Evolutionary conservation across 352 stramenopile species (phyloP).

Genomic region (Globisporangium canariense): DNA sequence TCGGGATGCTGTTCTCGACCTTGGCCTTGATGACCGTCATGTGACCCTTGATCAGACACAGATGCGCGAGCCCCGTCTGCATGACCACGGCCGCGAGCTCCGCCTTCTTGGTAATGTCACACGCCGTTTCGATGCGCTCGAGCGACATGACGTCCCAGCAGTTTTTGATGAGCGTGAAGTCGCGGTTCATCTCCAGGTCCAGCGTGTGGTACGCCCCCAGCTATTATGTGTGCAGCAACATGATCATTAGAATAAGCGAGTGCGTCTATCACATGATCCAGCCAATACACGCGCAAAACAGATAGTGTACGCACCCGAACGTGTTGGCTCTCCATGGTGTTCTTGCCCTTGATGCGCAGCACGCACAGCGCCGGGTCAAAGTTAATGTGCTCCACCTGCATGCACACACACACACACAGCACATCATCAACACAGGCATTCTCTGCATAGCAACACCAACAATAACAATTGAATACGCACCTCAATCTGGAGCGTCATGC

Average conservation of each 20-base stretch:
- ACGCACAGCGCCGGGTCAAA: conserved; percentile 94
- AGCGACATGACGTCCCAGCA: conserved; percentile 98
- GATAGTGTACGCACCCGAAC: conserved; percentile 77
- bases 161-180: conserved; percentile 95
- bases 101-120: conserved; percentile 92
- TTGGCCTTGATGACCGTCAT: conserved; percentile 95
- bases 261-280: not conserved
- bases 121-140: conserved; percentile 94
- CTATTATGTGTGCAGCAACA: conserved; percentile 22
- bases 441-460: not conserved
- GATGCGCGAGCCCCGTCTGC: conserved; percentile 92
- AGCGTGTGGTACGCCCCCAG: conserved; percentile 97
- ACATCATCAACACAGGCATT: not conserved
- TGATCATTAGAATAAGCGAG: not conserved
- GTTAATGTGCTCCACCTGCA: conserved; percentile 93
- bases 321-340: conserved; percentile 92
- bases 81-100: conserved; percentile 97
- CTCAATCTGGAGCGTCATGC: conserved; percentile 94
- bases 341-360: conserved; percentile 94
- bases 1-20: conserved; percentile 96
- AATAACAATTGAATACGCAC: conserved; percentile 19
- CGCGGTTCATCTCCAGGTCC: conserved; percentile 94
- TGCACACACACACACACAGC: not conserved
- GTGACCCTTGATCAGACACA: conserved; percentile 97
- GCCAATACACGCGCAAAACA: not conserved